Conservation (phyloP, 257 asterid species). For the Linaria vulgaris region DNA sequence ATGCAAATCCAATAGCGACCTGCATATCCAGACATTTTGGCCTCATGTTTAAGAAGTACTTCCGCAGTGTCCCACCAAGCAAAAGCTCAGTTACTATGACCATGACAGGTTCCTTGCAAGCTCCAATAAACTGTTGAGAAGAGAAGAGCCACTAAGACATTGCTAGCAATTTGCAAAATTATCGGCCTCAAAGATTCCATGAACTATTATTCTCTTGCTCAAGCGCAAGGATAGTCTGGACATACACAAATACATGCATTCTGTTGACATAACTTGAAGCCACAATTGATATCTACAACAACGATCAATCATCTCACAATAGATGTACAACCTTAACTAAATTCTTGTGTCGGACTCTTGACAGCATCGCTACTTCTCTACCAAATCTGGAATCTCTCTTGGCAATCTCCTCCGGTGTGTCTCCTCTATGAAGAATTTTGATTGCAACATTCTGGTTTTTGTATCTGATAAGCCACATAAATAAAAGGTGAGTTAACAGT, state of each 20-base stretch:
- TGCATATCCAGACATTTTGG: slow-evolving; percentile 69
- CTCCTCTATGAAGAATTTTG: slow-evolving; percentile 66
- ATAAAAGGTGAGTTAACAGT: background rate
- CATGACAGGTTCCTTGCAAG: slow-evolving; percentile 94
- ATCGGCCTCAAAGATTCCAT: no score
- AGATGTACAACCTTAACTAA: slow-evolving; percentile 71
- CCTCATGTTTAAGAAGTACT: slow-evolving; percentile 63
- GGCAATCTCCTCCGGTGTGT: slow-evolving; percentile 65
- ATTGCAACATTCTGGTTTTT: slow-evolving; percentile 79
- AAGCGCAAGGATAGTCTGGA: background rate
- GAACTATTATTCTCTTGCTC: no score
- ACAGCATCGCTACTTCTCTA: slow-evolving; percentile 85
- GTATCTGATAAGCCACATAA: slow-evolving; percentile 42
- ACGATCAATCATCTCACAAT: slow-evolving; percentile 15
- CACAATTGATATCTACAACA: background rate
- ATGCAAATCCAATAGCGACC: slow-evolving; percentile 76
- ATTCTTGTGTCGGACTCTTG: slow-evolving; percentile 90
- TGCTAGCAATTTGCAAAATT: no score
- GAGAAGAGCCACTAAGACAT: no score
- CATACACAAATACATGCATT: no score
- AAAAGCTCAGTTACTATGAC: slow-evolving; percentile 87
- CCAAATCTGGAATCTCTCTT: slow-evolving; percentile 65
- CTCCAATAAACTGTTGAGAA: slow-evolving; percentile 73
- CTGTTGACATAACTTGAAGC: background rate
- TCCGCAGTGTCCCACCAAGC: slow-evolving; percentile 80